phyloP scores from a whole-genome alignment of 257 asterid genomes.

The Orobanche coerulescens region DNA sequence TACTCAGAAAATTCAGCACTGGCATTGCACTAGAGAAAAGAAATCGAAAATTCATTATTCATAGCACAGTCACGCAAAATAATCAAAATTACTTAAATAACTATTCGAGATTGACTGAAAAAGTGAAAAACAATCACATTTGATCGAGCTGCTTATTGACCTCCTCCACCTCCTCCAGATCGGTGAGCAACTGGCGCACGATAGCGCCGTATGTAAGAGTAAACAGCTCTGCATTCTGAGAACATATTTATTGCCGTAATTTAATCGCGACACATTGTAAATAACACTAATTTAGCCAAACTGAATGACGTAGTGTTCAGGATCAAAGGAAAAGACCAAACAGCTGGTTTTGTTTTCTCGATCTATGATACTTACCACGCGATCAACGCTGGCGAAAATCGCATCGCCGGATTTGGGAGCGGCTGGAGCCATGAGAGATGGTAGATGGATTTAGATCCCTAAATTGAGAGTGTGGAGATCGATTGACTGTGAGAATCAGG shows the following conservation, averaged over 20 bases:
- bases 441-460: constrained; percentile 15
- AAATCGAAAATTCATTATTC: neutral
- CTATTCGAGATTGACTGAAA: neutral
- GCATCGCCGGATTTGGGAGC: constrained; percentile 55
- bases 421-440: constrained; percentile 34
- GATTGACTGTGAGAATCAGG: neutral
- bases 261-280: neutral
- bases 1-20: neutral
- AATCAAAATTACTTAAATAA: neutral
- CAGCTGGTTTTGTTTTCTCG: neutral
- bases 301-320: neutral
- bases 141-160: constrained; percentile 96
- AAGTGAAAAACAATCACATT: constrained; percentile 38
- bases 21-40: neutral
- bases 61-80: neutral
- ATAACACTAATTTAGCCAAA: neutral
- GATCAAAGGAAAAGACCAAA: neutral
- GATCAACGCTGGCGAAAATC: constrained; percentile 50
- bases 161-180: constrained; percentile 98
- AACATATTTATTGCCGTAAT: neutral
- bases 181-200: constrained; percentile 89
- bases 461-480: neutral
- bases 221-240: constrained; percentile 89
- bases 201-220: constrained; percentile 90
- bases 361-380: constrained; percentile 34